Percentiles rank a stretch among this genome's conserved stretches.
Evolutionary conservation across 2,329 filamentous ascomycete species (phyloP).

Genomic region (Nemania sp.): DNA sequence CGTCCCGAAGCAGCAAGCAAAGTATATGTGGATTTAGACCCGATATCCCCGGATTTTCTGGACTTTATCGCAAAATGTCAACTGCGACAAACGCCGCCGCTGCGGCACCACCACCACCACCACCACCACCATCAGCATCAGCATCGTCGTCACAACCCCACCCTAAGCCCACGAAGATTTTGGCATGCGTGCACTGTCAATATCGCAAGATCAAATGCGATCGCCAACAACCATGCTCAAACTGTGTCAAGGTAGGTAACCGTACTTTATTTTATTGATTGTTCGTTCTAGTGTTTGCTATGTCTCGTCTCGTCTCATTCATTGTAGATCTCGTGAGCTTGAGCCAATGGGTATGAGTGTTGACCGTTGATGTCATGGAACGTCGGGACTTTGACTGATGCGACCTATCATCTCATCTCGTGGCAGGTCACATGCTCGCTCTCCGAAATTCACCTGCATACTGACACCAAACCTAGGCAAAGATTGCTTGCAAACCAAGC

Average conservation of each 20-base stretch:
- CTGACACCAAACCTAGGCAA: slow-evolving; percentile 35
- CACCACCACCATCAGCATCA: slow-evolving; percentile 33
- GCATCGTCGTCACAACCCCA: slow-evolving; percentile 32
- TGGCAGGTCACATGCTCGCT: neutral
- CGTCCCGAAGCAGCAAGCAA: neutral
- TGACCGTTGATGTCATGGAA: neutral
- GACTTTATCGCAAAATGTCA: slow-evolving; percentile 32
- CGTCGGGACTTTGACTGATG: neutral
- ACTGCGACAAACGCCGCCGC: slow-evolving; percentile 12
- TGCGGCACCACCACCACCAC: slow-evolving; percentile 32
- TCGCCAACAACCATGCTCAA: slow-evolving; percentile 67
- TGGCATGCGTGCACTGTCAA: slow-evolving; percentile 70
- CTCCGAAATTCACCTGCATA: neutral
- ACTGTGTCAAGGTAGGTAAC: slow-evolving; percentile 60
- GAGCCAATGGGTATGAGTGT: neutral
- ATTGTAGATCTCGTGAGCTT: neutral
- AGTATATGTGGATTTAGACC: neutral
- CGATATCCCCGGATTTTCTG: neutral
- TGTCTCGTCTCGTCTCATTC: neutral
- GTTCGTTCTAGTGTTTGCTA: too few relatives aligned
- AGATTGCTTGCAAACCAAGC: slow-evolving; percentile 40
- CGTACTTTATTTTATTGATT: neutral
- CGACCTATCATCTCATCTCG: slow-evolving; percentile 4
- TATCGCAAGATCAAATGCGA: slow-evolving; percentile 74
- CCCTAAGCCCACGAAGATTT: slow-evolving; percentile 48